Conservation (phyloP, 2,329 filamentous ascomycete genomes). For the Claviceps capensis region DNA sequence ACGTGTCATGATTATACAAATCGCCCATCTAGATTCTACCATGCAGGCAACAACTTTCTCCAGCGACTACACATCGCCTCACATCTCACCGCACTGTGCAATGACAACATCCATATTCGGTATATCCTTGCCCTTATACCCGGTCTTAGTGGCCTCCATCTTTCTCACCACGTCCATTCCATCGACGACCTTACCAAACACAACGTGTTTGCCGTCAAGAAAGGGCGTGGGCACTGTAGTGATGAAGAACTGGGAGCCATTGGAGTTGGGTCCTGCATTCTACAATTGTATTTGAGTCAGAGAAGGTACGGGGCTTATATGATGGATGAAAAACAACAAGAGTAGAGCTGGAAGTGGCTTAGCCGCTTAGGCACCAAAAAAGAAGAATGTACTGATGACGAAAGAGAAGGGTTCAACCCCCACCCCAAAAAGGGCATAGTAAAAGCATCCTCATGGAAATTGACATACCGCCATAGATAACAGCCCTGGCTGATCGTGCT, state of each 20-base stretch:
- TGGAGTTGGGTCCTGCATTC: constrained; percentile 86
- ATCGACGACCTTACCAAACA: constrained; percentile 81
- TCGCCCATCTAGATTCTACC: background rate
- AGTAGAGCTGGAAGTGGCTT: background rate
- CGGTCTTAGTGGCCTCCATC: constrained; percentile 83
- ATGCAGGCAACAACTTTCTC: background rate
- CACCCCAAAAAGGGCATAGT: background rate
- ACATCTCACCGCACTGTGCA: constrained; percentile 90
- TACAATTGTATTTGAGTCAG: constrained; percentile 19
- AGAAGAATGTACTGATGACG: no score
- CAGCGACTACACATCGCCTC: constrained; percentile 2
- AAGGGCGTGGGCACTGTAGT: constrained; percentile 79
- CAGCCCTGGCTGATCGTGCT: constrained; percentile 67
- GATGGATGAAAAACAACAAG: background rate
- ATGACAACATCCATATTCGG: constrained; percentile 78
- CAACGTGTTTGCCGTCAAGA: constrained; percentile 84
- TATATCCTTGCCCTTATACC: constrained; percentile 57
- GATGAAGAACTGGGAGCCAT: constrained; percentile 96
- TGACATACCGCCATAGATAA: constrained; percentile 79
- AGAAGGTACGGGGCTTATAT: background rate
- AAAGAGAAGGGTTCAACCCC: no score
- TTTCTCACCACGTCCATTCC: constrained; percentile 86
- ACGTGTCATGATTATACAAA: no score
- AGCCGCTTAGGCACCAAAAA: background rate
- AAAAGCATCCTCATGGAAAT: background rate